A percentile compares a stretch with the other conserved stretches of the same genome.
phyloP scores from a whole-genome alignment of 129 eudicot genomes.

The Lonicera japonica region DNA sequence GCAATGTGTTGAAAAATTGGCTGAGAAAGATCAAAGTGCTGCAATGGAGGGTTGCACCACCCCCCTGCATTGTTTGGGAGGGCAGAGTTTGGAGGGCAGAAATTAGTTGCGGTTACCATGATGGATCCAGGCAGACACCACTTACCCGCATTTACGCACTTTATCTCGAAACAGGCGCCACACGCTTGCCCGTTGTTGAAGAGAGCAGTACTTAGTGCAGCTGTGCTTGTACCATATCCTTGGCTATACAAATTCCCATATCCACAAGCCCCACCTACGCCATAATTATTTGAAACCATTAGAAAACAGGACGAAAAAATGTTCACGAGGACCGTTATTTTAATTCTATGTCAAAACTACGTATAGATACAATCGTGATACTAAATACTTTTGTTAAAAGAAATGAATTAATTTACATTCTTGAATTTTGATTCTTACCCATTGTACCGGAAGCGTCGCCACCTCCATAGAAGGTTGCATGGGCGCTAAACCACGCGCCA shows the following conservation, averaged over 20 bases:
- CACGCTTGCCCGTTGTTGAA: slow-evolving; percentile 56
- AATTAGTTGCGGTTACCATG: slow-evolving; percentile 50
- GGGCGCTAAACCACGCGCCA: slow-evolving; percentile 21
- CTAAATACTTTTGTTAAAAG: neutral
- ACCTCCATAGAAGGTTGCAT: slow-evolving; percentile 37
- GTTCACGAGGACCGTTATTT: neutral
- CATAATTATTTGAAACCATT: no score
- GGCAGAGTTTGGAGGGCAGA: slow-evolving; percentile 57
- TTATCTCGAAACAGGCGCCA: slow-evolving; percentile 56
- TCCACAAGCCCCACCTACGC: slow-evolving; percentile 55
- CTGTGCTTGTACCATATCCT: slow-evolving; percentile 53
- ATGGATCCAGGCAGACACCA: slow-evolving; percentile 65
- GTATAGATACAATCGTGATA: neutral
- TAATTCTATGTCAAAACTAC: neutral
- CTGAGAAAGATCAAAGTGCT: slow-evolving; percentile 55
- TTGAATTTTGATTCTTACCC: slow-evolving; percentile 18
- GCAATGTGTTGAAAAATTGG: slow-evolving; percentile 52
- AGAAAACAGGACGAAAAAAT: no score
- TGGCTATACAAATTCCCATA: slow-evolving; percentile 49
- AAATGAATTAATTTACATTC: no score
- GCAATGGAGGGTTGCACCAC: slow-evolving; percentile 59
- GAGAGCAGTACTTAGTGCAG: slow-evolving; percentile 47
- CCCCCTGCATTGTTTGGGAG: slow-evolving; percentile 48
- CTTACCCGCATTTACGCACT: slow-evolving; percentile 34
- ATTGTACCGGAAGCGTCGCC: slow-evolving; percentile 43